Base-by-base conservation (phyloP, 148 eudicot genomes). In the Rhododendron kiyosumense region DNA sequence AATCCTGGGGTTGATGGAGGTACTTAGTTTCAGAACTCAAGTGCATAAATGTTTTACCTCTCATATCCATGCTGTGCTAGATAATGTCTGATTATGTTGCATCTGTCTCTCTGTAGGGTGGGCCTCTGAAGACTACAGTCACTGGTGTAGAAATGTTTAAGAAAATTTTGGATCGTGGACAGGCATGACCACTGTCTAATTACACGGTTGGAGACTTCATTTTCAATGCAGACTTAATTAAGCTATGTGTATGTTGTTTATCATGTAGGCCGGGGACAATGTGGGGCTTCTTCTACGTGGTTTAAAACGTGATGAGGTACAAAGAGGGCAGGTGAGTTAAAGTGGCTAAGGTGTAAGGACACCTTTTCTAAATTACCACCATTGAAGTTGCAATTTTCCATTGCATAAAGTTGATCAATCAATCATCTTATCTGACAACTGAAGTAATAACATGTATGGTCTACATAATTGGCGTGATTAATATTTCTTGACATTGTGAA, bases 81-180 rank as follows among this genome's bases (percentile, higher is more conserved):
- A 79, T 49, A 49, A 49, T 5, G 34, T 49, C 63, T 79, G 13
- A 54, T 57, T 12, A 36, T 61, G 51, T 59, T 22, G 26, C 10
- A 1, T 81, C 30, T 57, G 51, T 61, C 49, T 59, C 8, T 38
- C 18, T 89, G 15, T 84, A 95, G 98, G 93, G 94, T 85, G 91
- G 89, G 88, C 90, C 94, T 32, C 3, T 87, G 71, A 95, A 95
- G 89, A 87, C 95, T 78, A 93, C 96, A 3, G 96, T 92, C 24
- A 95, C 98, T 78, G 97, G 97, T 86, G 98, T 95, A 41, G 98
- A 95, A 90, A 95, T 95, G 98, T 94, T 95, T 88, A 95, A 91
- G 93, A 95, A 95, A 89, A 85, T 91, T 26, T 86, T 95, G 90
- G 97, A 94, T 90, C 87, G 65, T 52, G 98, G 97, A 85, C 91